phyloP scores from a whole-genome alignment of 2,329 filamentous ascomycete species.

The Fusarium stilboides region DNA sequence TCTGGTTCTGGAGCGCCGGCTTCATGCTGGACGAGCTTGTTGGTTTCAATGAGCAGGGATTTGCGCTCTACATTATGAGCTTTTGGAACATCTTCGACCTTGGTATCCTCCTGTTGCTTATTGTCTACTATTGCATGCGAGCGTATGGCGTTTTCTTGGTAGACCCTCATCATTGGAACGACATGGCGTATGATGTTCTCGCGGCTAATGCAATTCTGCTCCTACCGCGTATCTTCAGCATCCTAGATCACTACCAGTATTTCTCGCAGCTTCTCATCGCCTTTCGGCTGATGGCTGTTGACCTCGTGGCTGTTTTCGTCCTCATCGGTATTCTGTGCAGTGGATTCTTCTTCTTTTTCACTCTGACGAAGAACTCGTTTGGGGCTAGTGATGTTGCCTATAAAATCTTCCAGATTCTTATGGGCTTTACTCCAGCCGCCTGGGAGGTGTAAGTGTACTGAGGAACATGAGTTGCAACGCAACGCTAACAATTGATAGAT shows the following conservation, averaged over 20 bases:
- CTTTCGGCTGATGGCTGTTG: conserved; percentile 93
- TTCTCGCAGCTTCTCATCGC: conserved; percentile 96
- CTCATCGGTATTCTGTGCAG: conserved; percentile 91
- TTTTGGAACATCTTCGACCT: conserved; percentile 98
- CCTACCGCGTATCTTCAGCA: conserved; percentile 91
- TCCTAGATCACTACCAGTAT: conserved; percentile 95
- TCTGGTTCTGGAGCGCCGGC: conserved; percentile 98
- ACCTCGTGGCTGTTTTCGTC: conserved; percentile 86
- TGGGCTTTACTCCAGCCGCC: conserved; percentile 95
- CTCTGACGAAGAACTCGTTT: conserved; percentile 80
- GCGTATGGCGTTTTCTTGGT: conserved; percentile 89
- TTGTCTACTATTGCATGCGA: conserved; percentile 91
- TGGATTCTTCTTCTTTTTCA: conserved; percentile 96
- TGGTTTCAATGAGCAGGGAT: conserved; percentile 96
- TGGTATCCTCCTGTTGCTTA: conserved; percentile 87
- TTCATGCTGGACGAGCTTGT: conserved; percentile 98
- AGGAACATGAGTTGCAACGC: neutral
- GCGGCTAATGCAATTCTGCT: conserved; percentile 91
- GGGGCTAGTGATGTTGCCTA: conserved; percentile 85
- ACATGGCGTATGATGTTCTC: conserved; percentile 93
- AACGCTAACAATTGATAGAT: conserved; percentile 60
- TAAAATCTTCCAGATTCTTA: conserved; percentile 91
- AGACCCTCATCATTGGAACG: conserved; percentile 81
- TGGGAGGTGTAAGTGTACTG: conserved; percentile 81
- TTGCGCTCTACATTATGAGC: conserved; percentile 96